These are phyloP conservation scores for Parietichytrium sp. DNA, from an alignment of 108 stramenopile species.

Conservation along the genomic window DNA sequence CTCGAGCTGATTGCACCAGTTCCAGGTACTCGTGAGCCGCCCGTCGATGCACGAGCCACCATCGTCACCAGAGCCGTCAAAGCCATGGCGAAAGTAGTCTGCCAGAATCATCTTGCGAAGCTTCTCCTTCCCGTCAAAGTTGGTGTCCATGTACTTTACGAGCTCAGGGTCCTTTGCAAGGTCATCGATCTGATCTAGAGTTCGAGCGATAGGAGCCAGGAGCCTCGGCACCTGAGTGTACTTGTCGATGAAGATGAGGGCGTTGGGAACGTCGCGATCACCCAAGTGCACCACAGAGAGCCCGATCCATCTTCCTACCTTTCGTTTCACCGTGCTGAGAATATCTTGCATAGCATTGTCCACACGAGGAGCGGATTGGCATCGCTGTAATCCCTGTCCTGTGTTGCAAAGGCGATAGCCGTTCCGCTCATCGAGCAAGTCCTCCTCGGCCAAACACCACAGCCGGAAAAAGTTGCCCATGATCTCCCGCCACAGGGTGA, in stretches of 20 bases:
- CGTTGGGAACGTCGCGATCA: constrained; percentile 83
- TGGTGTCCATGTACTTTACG: constrained; percentile 58
- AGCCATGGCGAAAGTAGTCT: constrained; percentile 82
- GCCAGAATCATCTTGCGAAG: constrained; percentile 67
- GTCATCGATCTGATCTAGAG: constrained; percentile 58
- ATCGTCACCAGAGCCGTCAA: constrained; percentile 81
- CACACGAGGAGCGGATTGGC: constrained; percentile 71
- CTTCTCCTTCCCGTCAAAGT: constrained; percentile 60
- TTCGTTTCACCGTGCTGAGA: constrained; percentile 61
- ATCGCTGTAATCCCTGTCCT: constrained; percentile 79
- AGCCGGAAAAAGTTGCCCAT: constrained; percentile 71
- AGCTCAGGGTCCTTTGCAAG: constrained; percentile 60
- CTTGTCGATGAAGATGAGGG: constrained; percentile 84
- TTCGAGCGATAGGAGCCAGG: constrained; percentile 66
- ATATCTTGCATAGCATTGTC: constrained; percentile 68
- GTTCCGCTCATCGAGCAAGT: constrained; percentile 59
- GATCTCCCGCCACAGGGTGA: constrained; percentile 74
- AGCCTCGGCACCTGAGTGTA: constrained; percentile 84
- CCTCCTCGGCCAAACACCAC: constrained; percentile 71
- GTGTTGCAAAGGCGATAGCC: constrained; percentile 73
- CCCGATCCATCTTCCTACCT: constrained; percentile 76
- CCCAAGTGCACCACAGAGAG: constrained; percentile 78
- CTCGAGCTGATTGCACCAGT: constrained; percentile 74
- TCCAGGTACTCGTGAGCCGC: constrained; percentile 77
- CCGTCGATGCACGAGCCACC: constrained; percentile 84